A percentile compares a stretch with the other conserved stretches of the same genome.
These are phyloP conservation scores for Arctium minus DNA, from an alignment of 129 eudicot genomes.

Conservation along the genomic window DNA sequence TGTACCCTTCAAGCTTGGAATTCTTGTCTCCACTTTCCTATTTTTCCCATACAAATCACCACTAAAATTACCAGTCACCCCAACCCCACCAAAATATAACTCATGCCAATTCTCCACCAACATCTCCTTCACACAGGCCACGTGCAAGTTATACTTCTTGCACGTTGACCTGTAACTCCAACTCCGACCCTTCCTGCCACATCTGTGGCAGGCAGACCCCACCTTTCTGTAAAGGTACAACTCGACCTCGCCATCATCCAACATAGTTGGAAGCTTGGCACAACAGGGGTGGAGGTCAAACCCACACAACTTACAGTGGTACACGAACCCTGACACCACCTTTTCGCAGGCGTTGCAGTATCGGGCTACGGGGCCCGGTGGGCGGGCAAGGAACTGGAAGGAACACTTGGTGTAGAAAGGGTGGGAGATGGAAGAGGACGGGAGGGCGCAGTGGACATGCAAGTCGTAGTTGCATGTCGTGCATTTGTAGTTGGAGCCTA, in stretches of 20 bases:
- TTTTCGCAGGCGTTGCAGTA: conserved; percentile 57
- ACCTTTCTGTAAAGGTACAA: conserved; percentile 46
- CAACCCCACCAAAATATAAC: conserved; percentile 32
- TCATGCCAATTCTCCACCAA: conserved; percentile 61
- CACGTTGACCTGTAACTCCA: conserved; percentile 57
- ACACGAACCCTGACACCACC: conserved; percentile 44
- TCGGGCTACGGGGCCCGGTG: conserved; percentile 49
- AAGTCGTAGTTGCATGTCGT: conserved; percentile 52
- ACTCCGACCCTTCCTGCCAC: conserved; percentile 60
- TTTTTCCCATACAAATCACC: conserved; percentile 7
- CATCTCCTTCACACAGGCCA: conserved; percentile 65
- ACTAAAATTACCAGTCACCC: conserved; percentile 8
- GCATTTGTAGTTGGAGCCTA: conserved; percentile 59
- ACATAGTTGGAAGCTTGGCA: conserved; percentile 60
- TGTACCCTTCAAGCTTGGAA: conserved; percentile 60
- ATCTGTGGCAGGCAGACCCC: conserved; percentile 38
- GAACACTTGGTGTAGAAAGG: conserved; percentile 60
- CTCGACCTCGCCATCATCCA: conserved; percentile 45
- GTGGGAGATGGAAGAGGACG: conserved; percentile 43
- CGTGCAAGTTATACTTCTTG: conserved; percentile 61
- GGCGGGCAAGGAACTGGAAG: conserved; percentile 31
- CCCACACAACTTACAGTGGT: conserved; percentile 59
- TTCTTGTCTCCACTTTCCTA: conserved; percentile 37
- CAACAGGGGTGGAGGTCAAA: conserved; percentile 77
- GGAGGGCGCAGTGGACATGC: conserved; percentile 50